Evolutionary conservation across 441 rosid species (phyloP).

Genomic region (Bruguiera hainesii): DNA sequence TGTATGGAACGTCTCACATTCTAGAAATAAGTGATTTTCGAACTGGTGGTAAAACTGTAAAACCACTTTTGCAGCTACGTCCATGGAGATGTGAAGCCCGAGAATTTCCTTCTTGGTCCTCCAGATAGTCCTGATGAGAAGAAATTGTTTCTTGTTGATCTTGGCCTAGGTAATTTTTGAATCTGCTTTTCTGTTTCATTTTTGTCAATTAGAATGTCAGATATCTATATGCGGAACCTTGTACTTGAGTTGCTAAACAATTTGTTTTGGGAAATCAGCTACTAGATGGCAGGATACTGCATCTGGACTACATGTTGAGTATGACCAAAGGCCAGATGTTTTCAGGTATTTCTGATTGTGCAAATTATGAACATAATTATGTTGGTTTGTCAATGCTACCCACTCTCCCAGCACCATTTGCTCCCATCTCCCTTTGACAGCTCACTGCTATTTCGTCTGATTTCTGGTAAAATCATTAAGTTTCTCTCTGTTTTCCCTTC

Average conservation of each 20-base stretch:
- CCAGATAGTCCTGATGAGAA: constrained; percentile 54
- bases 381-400: neutral
- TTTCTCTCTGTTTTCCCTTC: neutral
- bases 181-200: neutral
- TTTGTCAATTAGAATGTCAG: neutral
- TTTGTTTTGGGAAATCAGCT: constrained; percentile 28
- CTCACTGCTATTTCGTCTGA: neutral
- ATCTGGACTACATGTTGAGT: constrained; percentile 55
- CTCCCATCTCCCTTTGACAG: neutral
- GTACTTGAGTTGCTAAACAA: neutral
- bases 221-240: neutral
- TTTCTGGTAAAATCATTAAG: neutral
- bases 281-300: constrained; percentile 56
- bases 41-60: neutral
- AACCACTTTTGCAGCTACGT: constrained; percentile 39
- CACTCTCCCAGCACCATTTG: neutral
- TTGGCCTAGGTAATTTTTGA: constrained; percentile 52
- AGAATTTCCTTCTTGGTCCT: constrained; percentile 60
- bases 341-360: constrained; percentile 38
- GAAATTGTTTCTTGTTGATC: constrained; percentile 56
- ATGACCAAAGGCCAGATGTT: constrained; percentile 71
- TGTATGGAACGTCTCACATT: too few species aligned
- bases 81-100: constrained; percentile 79
- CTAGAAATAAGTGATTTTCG: neutral
- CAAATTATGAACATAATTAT: neutral